Base-by-base conservation (phyloP, 441 rosid genomes). In the Corymbia calophylla region DNA sequence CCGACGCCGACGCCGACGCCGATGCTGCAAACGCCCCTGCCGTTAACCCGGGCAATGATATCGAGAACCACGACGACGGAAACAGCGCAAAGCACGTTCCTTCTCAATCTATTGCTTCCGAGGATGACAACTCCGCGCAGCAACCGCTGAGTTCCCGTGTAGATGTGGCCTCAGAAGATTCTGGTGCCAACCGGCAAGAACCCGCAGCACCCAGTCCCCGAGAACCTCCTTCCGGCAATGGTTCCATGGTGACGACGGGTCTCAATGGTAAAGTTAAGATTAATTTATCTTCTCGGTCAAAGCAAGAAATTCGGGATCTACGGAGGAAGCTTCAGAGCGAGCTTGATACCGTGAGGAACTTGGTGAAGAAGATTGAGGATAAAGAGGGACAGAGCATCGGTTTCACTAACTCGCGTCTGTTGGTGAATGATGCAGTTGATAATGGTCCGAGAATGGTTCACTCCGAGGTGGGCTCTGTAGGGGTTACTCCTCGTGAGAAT, bases 281-380 rank as follows among this genome's bases (percentile, higher is more conserved):
- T 86, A 95, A 94, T 92, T 90, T 97, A 91, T 82, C 92, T 4
- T 93, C 96, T 3, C 90, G 86, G 88, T 91, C 98, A 2, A 97
- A 93, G 94, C 94, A 93, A 87, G 95, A 96, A 93, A 92, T 92
- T 90, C 94, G 91, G 16, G 96, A 94, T 90, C 91, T 96, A 81
- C 94, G 96, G 92, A 96, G 92, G 94, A 98, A 94, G 95, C 94
- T 96, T 92, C 96, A 94, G 92, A 93, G 93, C 80, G 97, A 96
- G 93, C 99, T 98, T 88, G 93, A 91, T 91, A 82, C 92, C 88
- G 95, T 98, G 68, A 98, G 98, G 94, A 94, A 89, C 90, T 92
- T 97, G 94, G 97, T 97, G 91, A 94, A 93, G 94, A 98, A 89
- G 93, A 95, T 98, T 91, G 99, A 98, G 92, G 96, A 93, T 2